Evolutionary conservation across 306 rosid species (phyloP), one percentile per base, ranked within the genome.

Genomic region (Adenanthera pavonina): DNA sequence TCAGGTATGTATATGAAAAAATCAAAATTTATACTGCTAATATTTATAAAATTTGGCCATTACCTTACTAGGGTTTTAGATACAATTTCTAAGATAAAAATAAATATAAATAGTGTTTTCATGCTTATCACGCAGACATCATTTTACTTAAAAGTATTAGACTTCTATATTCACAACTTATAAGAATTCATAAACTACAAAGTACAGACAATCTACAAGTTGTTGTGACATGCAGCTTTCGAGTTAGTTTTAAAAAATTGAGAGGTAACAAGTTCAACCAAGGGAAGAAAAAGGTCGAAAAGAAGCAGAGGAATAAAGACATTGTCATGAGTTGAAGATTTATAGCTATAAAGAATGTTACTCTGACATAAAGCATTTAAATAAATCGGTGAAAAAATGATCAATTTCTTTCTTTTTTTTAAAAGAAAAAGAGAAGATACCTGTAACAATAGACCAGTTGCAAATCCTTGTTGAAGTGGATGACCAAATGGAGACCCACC

Each of bases 401-500:
- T 56, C 8, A 64, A 25, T 25, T 25, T 25, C 30, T 25, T 33
- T 62, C 14, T 11, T 17, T 1, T 20, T 59, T 59, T 25, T 20
- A 38, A 65, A 8, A 19, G 52, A 36, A 33, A 77, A 44, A 33
- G 44, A 78, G 38, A 40, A 67, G 62, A 66, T 80, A 93, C 99
- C 98, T 90, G 92, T 84, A 93, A 83, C 44, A 88, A 76, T 20
- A 95, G 88, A 73, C 99, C 99, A 61, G 97, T 95, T 38, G 84
- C 91, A 87, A 95, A 95, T 85, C 99, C 99, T 87, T 95, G 99
- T 85, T 93, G 97, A 81, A 93, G 98, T 86, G 97, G 94, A 89
- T 89, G 82, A 68, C 98, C 98, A 90, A 95, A 95, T 51, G 98
- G 99, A 89, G 97, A 93, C 75, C 99, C 98, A 87, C 99, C 99